Conservation (phyloP, 768 basidiomycete species). For the Tephrocybe sp. region DNA sequence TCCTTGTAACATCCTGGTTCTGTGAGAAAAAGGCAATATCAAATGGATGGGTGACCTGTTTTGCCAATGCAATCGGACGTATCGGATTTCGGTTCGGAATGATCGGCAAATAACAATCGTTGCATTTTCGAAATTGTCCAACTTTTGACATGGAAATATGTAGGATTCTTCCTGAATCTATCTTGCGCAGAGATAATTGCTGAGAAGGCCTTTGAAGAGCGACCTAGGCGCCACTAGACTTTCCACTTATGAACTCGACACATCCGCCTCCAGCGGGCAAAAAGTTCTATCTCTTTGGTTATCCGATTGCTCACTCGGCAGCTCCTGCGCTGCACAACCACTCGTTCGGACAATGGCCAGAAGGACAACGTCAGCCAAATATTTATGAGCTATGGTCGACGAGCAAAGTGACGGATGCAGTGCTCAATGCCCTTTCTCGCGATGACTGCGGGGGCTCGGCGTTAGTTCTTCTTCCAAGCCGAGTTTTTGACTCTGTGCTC, state of each 20-base stretch:
- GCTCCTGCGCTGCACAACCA: constrained; percentile 32
- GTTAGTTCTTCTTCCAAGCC: constrained; percentile 20
- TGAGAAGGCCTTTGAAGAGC: no score
- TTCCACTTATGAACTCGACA: neutral
- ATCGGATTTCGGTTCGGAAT: no score
- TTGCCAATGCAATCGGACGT: no score
- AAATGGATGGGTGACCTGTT: no score
- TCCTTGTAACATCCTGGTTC: no score
- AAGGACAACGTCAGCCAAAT: constrained; percentile 13
- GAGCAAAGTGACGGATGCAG: constrained; percentile 29
- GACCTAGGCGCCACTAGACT: neutral
- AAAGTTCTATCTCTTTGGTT: constrained; percentile 32
- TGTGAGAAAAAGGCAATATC: no score
- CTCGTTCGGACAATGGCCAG: constrained; percentile 25
- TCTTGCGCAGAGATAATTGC: no score
- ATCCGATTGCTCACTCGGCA: constrained; percentile 34
- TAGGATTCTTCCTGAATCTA: no score
- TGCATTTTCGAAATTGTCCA: no score
- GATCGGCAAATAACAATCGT: no score
- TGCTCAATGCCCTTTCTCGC: constrained; percentile 22
- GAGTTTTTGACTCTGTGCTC: neutral
- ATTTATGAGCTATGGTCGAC: constrained; percentile 31
- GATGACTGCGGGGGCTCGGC: constrained; percentile 33
- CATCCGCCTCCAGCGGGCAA: constrained; percentile 6
- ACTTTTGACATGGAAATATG: no score